A percentile compares a stretch with the other conserved stretches of the same genome.
phyloP scores from a whole-genome alignment of 2,329 filamentous ascomycete species.

The Periconia sp. region DNA sequence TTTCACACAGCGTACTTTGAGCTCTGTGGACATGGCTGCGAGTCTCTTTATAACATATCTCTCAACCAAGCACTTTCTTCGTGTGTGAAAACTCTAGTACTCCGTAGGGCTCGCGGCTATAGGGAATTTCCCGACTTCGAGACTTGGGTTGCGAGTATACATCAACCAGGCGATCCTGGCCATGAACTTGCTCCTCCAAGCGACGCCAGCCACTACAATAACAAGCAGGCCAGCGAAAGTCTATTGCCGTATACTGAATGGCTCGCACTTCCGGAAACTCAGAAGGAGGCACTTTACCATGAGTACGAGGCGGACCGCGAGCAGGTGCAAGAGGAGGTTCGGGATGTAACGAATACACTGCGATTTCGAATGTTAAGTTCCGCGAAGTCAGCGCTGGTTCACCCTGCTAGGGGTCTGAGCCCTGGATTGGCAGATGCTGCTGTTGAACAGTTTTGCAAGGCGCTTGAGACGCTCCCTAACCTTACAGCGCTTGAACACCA shows the following conservation, averaged over 20 bases:
- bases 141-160: constrained; percentile 1
- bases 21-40: constrained; percentile 7
- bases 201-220: constrained; percentile 2
- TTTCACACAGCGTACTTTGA: constrained; percentile 7
- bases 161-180: constrained; percentile 10
- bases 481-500: constrained; percentile 7
- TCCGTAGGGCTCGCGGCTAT: constrained; percentile 2
- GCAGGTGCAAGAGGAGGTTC: constrained; percentile 7
- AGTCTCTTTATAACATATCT: constrained; percentile 7
- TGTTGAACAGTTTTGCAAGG: constrained; percentile 4
- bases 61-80: constrained; percentile 2
- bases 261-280: neutral
- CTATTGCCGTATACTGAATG: constrained; percentile 1
- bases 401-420: neutral
- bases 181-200: neutral
- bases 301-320: constrained; percentile 8
- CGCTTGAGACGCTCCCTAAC: constrained; percentile 6
- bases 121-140: constrained; percentile 6
- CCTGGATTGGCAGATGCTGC: neutral
- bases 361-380: neutral
- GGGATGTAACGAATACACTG: constrained; percentile 5
- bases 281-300: constrained; percentile 6
- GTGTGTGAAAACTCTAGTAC: constrained; percentile 6
- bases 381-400: neutral
- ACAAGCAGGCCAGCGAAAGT: constrained; percentile 4